Conservation (phyloP, 495 filamentous ascomycete species). For the Aspergillus ostianus region DNA sequence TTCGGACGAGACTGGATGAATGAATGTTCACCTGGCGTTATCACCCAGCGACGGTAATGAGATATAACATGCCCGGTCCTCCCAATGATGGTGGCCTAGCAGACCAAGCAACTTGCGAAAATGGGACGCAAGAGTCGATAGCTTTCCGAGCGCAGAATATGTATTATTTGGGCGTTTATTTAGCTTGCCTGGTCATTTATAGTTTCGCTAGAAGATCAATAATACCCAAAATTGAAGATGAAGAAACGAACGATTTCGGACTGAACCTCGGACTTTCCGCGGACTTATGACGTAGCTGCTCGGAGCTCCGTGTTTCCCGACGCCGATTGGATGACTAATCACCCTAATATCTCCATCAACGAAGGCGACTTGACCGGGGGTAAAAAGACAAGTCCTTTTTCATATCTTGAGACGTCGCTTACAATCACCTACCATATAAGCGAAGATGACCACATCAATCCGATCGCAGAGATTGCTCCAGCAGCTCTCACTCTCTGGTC, state of each 20-base stretch:
- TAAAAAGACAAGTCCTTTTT: background rate
- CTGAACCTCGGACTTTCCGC: background rate
- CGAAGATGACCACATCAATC: slow-evolving; percentile 9
- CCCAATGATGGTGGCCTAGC: background rate
- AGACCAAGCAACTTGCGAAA: background rate
- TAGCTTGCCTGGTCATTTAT: background rate
- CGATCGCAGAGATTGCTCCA: slow-evolving; percentile 21
- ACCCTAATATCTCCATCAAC: background rate
- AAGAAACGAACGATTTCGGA: background rate
- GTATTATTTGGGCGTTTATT: background rate
- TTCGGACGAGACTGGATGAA: background rate
- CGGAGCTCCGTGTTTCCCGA: background rate
- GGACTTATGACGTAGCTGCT: slow-evolving; percentile 5
- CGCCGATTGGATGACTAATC: slow-evolving; percentile 8
- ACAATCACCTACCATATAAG: background rate
- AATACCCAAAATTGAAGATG: background rate
- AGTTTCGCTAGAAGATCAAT: background rate
- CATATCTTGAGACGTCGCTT: background rate
- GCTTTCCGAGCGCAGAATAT: no score
- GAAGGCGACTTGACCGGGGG: no score
- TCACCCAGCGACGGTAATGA: background rate
- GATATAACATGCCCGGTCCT: background rate
- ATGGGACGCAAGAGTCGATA: background rate
- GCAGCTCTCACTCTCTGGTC: slow-evolving; percentile 8
- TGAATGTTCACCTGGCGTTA: background rate